Evolutionary conservation across 768 basidiomycete species (phyloP), one percentile per base, ranked within the genome.

Genomic region (Phaeotremella skinneri): DNA sequence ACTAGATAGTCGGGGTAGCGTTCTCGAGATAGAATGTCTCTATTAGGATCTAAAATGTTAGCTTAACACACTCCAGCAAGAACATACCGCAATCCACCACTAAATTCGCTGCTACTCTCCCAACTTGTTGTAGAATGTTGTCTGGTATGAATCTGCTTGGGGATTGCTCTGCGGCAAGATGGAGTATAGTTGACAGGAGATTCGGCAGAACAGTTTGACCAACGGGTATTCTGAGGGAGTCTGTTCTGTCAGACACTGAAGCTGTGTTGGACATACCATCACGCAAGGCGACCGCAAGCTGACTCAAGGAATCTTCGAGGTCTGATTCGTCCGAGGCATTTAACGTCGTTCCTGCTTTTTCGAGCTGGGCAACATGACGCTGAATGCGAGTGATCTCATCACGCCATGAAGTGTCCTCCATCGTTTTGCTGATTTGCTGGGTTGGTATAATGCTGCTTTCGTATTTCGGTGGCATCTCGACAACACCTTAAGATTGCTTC

Each of bases 91-190:
- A 49, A 30, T 66, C 57, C 2, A 63, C 66, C 3, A 48, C 62
- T 3, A 67, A 31, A 32, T 67, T 67, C 13, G 66, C 62, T 4
- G 57, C 66, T 3, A 52, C 54, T 23, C 66, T 51, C 6, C 62
- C 62, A 7, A 41, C 50, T 32, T 62, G 60, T 16, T 49, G 20
- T 14, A 25, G 20, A 26, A 58, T 27, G 29, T 31, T 29, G n/a
- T 4, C 13, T 30, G 29, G 34, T 14, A 7, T 7, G 13, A 9
- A 20, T 6, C 13, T 32, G 20, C 53, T 11, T 43, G 14, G 13
- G 49, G 11, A 21, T 55, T 27, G 13, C 16, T 9, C 17, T 59
- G 52, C 27, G n/a, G 6, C 13, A 20, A 39, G 23, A 43, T 58
- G 4, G 32, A n/a, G 43, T 29, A 55, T 25, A 4, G 42, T 30